phyloP scores from a whole-genome alignment of 805 yeast species.

The Barnettozyma salicaria region DNA sequence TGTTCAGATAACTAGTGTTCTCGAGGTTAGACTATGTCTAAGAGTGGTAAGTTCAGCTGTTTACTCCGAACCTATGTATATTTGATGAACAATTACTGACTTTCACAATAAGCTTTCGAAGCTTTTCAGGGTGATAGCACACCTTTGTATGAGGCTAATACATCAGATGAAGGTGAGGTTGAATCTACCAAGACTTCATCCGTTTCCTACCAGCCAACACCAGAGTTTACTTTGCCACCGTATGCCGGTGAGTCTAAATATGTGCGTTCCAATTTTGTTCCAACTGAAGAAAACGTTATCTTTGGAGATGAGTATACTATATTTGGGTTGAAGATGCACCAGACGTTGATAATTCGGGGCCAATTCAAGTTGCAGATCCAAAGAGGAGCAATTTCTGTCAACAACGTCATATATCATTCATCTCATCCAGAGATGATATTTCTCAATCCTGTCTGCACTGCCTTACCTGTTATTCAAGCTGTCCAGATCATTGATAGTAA shows the following conservation, averaged over 20 bases:
- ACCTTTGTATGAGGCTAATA: constrained; percentile 20
- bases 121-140: constrained; percentile 17
- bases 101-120: constrained; percentile 16
- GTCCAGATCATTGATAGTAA: constrained; percentile 34
- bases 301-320: constrained; percentile 29
- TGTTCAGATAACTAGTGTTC: too few species aligned
- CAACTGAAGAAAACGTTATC: constrained; percentile 34
- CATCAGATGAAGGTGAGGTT: constrained; percentile 19
- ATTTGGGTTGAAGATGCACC: constrained; percentile 39
- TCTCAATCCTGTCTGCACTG: constrained; percentile 29
- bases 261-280: constrained; percentile 33
- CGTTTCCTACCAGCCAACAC: constrained; percentile 3
- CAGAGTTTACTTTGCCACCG: background rate
- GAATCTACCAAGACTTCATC: constrained; percentile 5
- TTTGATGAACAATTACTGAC: background rate
- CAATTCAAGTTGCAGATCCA: constrained; percentile 38
- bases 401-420: constrained; percentile 33
- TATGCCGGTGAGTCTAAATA: constrained; percentile 14
- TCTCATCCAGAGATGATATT: constrained; percentile 27
- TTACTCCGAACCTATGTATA: background rate
- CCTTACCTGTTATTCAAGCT: constrained; percentile 41
- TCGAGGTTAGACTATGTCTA: constrained; percentile 6
- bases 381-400: constrained; percentile 42
- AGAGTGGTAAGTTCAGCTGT: constrained; percentile 10
- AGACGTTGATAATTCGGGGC: constrained; percentile 42